Evolutionary conservation across 176 grass and related monocot genomes (phyloP).

Genomic region (Urochloa ruziziensis): DNA sequence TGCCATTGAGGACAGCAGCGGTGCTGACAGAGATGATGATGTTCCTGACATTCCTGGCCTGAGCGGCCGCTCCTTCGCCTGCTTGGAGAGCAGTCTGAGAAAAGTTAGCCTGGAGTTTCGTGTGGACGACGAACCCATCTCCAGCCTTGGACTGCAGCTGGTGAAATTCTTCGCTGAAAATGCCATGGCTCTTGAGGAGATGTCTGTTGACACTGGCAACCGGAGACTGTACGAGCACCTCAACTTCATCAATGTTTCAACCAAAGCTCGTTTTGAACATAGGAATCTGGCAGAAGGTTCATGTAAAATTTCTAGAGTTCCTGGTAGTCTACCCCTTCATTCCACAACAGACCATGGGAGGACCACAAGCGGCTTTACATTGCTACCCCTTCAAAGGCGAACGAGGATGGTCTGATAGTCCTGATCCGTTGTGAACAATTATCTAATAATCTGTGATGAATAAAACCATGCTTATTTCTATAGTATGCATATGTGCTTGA

Average conservation of each 20-base stretch:
- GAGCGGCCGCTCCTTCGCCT: neutral
- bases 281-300: neutral
- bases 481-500: no score
- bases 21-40: neutral
- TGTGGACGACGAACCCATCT: no score
- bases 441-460: no score
- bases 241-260: no score
- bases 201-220: no score
- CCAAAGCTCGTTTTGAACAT: neutral
- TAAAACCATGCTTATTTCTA: no score
- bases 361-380: neutral
- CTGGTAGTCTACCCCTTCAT: neutral
- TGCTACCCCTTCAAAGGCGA: neutral
- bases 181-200: no score
- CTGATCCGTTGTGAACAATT: no score
- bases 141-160: no score
- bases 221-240: no score
- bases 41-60: neutral
- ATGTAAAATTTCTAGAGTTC: neutral
- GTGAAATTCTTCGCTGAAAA: no score
- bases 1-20: neutral
- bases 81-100: neutral
- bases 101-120: no score
- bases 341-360: neutral
- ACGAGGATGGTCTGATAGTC: neutral